These are phyloP conservation scores for Aspergillus diversus DNA, from an alignment of 495 filamentous ascomycete species.

Conservation along the genomic window DNA sequence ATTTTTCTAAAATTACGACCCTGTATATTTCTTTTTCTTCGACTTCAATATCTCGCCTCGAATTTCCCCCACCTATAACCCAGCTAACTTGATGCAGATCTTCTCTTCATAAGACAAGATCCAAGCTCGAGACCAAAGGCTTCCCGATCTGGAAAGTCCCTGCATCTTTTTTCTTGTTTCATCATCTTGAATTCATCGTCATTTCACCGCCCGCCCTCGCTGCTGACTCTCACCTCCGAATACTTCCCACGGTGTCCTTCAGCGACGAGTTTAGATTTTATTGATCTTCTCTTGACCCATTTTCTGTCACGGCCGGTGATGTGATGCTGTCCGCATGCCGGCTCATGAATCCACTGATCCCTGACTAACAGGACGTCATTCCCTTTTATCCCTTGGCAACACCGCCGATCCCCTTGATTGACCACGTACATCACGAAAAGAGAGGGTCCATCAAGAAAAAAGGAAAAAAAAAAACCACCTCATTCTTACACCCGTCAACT, in stretches of 20 bases:
- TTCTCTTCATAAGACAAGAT: neutral
- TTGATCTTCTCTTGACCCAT: neutral
- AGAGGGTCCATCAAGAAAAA: neutral
- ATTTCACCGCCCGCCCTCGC: neutral
- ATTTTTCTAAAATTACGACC: neutral
- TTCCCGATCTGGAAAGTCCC: slow-evolving; percentile 11
- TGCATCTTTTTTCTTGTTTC: neutral
- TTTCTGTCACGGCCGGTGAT: neutral
- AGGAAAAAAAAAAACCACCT: neutral
- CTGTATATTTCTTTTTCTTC: too few species aligned
- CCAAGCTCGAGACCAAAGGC: neutral
- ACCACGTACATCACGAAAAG: slow-evolving; percentile 13
- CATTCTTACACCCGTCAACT: neutral
- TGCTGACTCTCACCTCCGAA: neutral
- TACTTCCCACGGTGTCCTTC: too few species aligned
- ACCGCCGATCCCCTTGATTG: slow-evolving; percentile 9
- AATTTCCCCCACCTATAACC: neutral
- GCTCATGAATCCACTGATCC: slow-evolving; percentile 1
- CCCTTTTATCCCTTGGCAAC: neutral
- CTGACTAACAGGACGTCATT: slow-evolving; percentile 1
- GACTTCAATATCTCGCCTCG: neutral
- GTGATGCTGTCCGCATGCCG: slow-evolving; percentile 3
- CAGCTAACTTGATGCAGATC: slow-evolving; percentile 13
- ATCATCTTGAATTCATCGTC: neutral
- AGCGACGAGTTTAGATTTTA: too few species aligned